Base-by-base conservation (phyloP, 2,329 filamentous ascomycete species). In the Metarhizium sp. region DNA sequence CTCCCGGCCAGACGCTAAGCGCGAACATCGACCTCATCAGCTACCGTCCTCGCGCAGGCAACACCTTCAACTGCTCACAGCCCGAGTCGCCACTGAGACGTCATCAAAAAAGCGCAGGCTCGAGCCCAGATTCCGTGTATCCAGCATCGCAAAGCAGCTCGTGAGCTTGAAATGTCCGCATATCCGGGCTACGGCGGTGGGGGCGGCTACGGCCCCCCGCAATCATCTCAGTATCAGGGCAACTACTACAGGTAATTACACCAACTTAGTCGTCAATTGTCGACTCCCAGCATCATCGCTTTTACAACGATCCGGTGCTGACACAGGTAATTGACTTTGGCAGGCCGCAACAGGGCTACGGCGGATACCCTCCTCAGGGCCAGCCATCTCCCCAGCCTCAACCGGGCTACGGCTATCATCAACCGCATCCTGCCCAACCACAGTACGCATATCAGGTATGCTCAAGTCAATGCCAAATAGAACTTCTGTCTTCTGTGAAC, bases 161-260 rank as follows among this genome's bases (percentile, higher is more conserved):
- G 32, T 50, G 45, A 46, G 50, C 59, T 58, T 50, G 62, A 60
- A 58, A 87, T 86, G 84, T 85, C 84, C 61, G 82, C 81, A 65
- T 86, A 84, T 67, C 81, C 80, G 60, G 72, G 73, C 50, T 83
- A 84, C 25, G 25, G 11, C 6, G 45, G 45, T 30, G 45, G 20
- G 3, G 25, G 25, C 13, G 45, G 20, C 45, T 48, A 48, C 25
- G 20, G 10, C 1, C 45, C 45, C 14, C 45, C 45, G 18, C 68
- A 67, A 58, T 68, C 70, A 57, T 69, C 69, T 54, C 75, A 78
- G 58, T 69, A 66, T 55, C 66, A 62, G 38, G 59, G 60, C 74
- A 76, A 65, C 60, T 62, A 60, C 50, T 62, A 54, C 46, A 60
- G 59, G 60, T 62, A 52, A 54, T 56, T 25, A 20, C 13, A 30